Evolutionary conservation across 495 filamentous ascomycete species (phyloP), one percentile per base, ranked within the genome.

Genomic region (Tuber umbilicatum): DNA sequence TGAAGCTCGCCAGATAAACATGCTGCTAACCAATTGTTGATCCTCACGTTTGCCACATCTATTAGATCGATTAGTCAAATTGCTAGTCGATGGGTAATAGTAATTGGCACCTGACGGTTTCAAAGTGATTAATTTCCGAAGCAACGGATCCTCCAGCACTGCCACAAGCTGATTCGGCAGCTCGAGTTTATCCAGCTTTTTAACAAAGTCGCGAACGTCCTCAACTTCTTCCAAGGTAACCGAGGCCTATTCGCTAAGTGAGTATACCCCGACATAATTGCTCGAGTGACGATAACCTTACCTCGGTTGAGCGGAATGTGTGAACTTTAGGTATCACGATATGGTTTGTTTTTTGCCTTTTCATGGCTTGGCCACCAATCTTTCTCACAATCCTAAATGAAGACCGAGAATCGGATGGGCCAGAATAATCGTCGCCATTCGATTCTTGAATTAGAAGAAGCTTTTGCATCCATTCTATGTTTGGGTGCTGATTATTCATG

Each of bases 161-260:
- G 94, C 92, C 38, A 92, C 89, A 3, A 95, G 85, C 82, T 96
- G 93, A 73, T 90, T 93, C 7, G 93, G 93, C 47, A 93, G 83
- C 79, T 94, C 91, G 45, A 97, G 90, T 76, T 87, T 90, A 74
- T 97, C 93, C 12, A 97, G 82, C 68, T 89, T 93, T 31, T 88
- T 86, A 23, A 94, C 89, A 78, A 97, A 91, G 74, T 90, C 87
- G 31, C 90, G 85, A 35, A 91, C 87, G 75, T 86, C 88, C 73
- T 93, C 90, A 60, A 96, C 87, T 76, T 95, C 93, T 80, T 97
- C 94, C 10, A 96, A 83, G 0, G 93, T 92, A 43, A 91, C 84
- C 1, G 89, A 89, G 39, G 85, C 82, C 88, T 91, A 78, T 40
- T 21, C 21, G 70, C 23, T 67, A 67, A 79, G 75, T 73, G 70